Evolutionary conservation across 257 asterid genomes (phyloP).

Genomic region (Ajuga chamaepitys): DNA sequence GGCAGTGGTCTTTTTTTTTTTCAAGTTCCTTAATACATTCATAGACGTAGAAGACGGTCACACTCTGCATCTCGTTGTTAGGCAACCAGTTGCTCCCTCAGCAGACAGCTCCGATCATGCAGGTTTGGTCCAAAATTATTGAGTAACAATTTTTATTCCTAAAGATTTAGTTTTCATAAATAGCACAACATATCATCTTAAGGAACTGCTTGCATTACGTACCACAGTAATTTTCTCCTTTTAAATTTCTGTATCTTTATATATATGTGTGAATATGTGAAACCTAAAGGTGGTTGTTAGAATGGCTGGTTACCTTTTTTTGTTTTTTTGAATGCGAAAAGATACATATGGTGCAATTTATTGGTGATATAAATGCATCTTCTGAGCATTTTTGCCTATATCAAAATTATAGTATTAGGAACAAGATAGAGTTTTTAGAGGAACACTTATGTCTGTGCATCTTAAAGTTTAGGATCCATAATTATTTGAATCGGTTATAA

Average conservation of each 20-base stretch:
- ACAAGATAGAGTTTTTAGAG: too few relatives aligned
- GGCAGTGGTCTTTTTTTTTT: constrained; percentile 3
- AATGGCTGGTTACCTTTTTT: neutral
- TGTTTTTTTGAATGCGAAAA: neutral
- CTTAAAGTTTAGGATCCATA: neutral
- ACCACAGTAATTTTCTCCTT: neutral
- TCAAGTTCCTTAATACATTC: constrained; percentile 49
- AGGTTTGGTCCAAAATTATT: constrained; percentile 39
- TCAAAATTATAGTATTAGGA: too few relatives aligned
- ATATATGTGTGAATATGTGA: neutral
- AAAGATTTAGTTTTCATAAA: neutral
- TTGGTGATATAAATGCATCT: neutral
- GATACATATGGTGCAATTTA: neutral
- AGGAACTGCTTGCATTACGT: constrained; percentile 3
- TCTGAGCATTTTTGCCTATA: neutral
- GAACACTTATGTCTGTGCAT: neutral
- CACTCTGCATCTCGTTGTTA: constrained; percentile 86
- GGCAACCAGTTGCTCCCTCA: constrained; percentile 58
- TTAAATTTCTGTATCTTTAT: neutral
- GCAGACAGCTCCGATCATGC: constrained; percentile 43
- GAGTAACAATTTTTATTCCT: neutral
- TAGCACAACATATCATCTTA: neutral
- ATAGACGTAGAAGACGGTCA: constrained; percentile 98
- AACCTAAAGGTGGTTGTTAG: neutral
- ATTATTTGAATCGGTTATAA: neutral